These are phyloP conservation scores for Podila minutissima DNA, from an alignment of 192 early-diverging fungal genomes.

Conservation along the genomic window DNA sequence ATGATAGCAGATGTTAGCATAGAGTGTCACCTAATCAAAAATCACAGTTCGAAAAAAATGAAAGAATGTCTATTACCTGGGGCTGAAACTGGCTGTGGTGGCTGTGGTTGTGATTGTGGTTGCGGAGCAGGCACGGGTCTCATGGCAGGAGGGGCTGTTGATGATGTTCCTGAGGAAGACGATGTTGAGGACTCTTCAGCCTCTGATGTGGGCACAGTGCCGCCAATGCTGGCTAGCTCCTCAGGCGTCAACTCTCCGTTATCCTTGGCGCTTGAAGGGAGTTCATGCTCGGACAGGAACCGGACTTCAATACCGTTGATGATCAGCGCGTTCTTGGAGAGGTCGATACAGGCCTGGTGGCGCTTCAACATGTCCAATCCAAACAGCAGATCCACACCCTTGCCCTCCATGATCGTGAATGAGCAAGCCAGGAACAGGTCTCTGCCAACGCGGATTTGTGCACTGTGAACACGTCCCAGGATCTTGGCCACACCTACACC, in stretches of 20 bases:
- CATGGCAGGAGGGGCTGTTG: not conserved
- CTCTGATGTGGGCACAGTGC: slow-evolving; percentile 13
- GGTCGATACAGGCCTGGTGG: slow-evolving; percentile 92
- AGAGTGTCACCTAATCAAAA: not conserved
- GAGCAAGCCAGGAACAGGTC: slow-evolving; percentile 84
- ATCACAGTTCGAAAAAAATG: not conserved
- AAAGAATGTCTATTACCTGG: not conserved
- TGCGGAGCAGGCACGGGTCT: slow-evolving; percentile 10
- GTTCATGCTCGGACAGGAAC: slow-evolving; percentile 92
- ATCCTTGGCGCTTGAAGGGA: slow-evolving; percentile 70
- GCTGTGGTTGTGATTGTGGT: slow-evolving; percentile 29
- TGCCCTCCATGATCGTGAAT: slow-evolving; percentile 94
- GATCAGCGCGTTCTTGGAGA: slow-evolving; percentile 81
- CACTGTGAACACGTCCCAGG: slow-evolving; percentile 90
- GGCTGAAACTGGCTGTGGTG: slow-evolving; percentile 22
- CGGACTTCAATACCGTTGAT: slow-evolving; percentile 84
- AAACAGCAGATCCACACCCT: slow-evolving; percentile 90
- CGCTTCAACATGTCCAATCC: slow-evolving; percentile 96
- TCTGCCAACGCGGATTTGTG: slow-evolving; percentile 83
- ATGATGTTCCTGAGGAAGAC: slow-evolving; percentile 12
- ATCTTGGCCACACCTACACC: slow-evolving; percentile 98
- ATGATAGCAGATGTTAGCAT: not conserved
- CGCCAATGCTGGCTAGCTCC: slow-evolving; percentile 28
- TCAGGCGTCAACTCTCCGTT: slow-evolving; percentile 41
- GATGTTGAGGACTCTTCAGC: slow-evolving; percentile 4